Evolutionary conservation across 345 rosid genomes (phyloP).

Genomic region (Zanthoxylum bungeanum): DNA sequence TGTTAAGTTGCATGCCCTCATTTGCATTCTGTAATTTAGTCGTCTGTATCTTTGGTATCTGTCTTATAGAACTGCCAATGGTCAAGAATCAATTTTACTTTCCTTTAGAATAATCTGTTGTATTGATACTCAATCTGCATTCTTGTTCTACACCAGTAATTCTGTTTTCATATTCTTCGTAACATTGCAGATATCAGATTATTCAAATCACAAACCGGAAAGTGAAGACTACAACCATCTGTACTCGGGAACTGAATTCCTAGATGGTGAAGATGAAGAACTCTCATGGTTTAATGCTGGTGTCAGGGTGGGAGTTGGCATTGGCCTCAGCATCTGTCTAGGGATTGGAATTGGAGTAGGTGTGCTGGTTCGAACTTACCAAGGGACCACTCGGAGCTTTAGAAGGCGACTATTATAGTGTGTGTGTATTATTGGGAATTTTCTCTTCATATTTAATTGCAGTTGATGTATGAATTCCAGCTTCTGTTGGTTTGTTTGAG

Average conservation of each 20-base stretch:
- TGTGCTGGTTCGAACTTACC: slow-evolving; percentile 70
- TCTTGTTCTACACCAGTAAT: neutral
- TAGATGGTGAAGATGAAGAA: slow-evolving; percentile 75
- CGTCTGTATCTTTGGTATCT: neutral
- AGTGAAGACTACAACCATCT: slow-evolving; percentile 29
- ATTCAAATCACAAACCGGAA: slow-evolving; percentile 44
- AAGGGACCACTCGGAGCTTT: slow-evolving; percentile 68
- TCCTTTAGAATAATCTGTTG: neutral
- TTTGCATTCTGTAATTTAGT: neutral
- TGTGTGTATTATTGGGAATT: no score
- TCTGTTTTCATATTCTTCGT: slow-evolving; percentile 12
- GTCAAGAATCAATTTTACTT: neutral
- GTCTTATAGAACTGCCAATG: neutral
- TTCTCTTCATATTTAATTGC: no score
- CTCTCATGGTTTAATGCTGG: slow-evolving; percentile 92
- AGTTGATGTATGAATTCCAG: neutral
- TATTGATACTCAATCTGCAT: neutral
- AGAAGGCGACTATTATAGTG: slow-evolving; percentile 59
- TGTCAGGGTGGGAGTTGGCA: slow-evolving; percentile 91
- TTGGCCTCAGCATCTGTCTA: slow-evolving; percentile 80
- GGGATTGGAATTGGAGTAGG: slow-evolving; percentile 86
- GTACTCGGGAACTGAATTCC: slow-evolving; percentile 35
- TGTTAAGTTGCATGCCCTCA: neutral
- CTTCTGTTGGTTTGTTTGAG: neutral
- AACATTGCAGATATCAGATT: slow-evolving; percentile 39